These are phyloP conservation scores for Ogataea methylovora DNA, from an alignment of 805 yeast species.

Conservation along the genomic window DNA sequence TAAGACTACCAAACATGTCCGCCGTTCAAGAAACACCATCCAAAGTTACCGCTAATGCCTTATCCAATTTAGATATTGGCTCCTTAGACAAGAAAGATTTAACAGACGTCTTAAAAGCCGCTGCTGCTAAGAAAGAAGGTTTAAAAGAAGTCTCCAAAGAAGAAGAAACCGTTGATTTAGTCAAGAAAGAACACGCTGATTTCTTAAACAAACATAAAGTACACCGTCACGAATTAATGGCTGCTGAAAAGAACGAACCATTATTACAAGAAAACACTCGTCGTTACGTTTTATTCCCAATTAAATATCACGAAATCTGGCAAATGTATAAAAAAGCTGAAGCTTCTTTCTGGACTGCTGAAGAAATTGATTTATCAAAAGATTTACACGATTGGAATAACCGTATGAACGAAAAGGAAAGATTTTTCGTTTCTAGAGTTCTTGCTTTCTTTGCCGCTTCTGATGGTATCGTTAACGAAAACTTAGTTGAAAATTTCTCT, in stretches of 20 bases:
- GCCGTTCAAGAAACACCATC: constrained; percentile 68
- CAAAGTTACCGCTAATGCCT: constrained; percentile 51
- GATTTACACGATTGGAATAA: constrained; percentile 91
- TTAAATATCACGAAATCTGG: constrained; percentile 96
- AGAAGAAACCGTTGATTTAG: constrained; percentile 13
- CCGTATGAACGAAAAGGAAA: constrained; percentile 81
- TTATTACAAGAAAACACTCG: constrained; percentile 74
- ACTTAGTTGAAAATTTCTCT: constrained; percentile 92
- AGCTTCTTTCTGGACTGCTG: constrained; percentile 99
- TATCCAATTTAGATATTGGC: constrained; percentile 42
- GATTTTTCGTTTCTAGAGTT: constrained; percentile 86
- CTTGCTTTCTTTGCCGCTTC: constrained; percentile 98
- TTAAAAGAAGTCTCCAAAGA: constrained; percentile 6
- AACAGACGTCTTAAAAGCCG: constrained; percentile 31
- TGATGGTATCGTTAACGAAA: constrained; percentile 97
- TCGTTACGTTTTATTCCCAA: constrained; percentile 92
- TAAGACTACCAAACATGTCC: constrained; percentile 41
- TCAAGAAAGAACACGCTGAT: constrained; percentile 36
- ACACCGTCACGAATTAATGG: constrained; percentile 70
- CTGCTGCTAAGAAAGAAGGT: constrained; percentile 30
- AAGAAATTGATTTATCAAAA: constrained; percentile 93
- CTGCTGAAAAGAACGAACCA: constrained; percentile 82
- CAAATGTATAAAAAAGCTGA: constrained; percentile 98
- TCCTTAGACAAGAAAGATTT: constrained; percentile 34
- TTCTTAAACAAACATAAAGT: constrained; percentile 57